Conservation (phyloP, 2,329 filamentous ascomycete genomes). For the Ilyonectria mors-panacis region DNA sequence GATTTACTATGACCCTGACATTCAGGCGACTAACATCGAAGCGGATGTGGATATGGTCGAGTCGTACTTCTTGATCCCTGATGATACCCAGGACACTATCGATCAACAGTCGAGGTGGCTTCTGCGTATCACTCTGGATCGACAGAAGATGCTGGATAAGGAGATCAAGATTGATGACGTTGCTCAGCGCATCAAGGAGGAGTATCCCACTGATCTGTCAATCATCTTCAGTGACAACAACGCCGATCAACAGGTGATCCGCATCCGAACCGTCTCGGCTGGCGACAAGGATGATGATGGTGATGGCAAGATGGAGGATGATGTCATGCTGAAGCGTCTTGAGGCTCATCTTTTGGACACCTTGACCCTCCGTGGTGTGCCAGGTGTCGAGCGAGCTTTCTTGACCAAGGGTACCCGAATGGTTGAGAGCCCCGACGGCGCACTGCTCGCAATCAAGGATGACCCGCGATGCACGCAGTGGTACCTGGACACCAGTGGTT, state of each 20-base stretch:
- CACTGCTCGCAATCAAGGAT: slow-evolving; percentile 80
- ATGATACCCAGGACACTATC: slow-evolving; percentile 74
- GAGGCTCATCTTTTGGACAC: slow-evolving; percentile 93
- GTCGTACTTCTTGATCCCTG: slow-evolving; percentile 95
- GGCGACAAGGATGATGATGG: slow-evolving; percentile 81
- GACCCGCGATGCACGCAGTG: slow-evolving; percentile 88
- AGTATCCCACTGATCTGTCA: slow-evolving; percentile 87
- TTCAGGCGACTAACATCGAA: slow-evolving; percentile 86
- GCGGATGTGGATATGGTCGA: slow-evolving; percentile 95
- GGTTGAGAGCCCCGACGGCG: slow-evolving; percentile 77
- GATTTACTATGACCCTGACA: slow-evolving; percentile 96
- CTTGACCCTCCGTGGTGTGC: slow-evolving; percentile 90
- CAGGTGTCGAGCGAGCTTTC: slow-evolving; percentile 91
- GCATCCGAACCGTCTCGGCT: slow-evolving; percentile 81
- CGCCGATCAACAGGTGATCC: slow-evolving; percentile 93
- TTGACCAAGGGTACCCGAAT: slow-evolving; percentile 85
- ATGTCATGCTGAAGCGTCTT: slow-evolving; percentile 92
- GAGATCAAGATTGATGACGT: slow-evolving; percentile 93
- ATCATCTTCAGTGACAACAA: slow-evolving; percentile 99
- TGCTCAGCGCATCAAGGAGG: slow-evolving; percentile 88
- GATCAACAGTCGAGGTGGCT: slow-evolving; percentile 94
- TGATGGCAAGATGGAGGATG: slow-evolving; percentile 79
- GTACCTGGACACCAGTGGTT: slow-evolving; percentile 96
- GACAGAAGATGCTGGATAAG: slow-evolving; percentile 96
- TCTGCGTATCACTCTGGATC: slow-evolving; percentile 91